Evolutionary conservation across 2,329 filamentous ascomycete genomes (phyloP), one percentile per base, ranked within the genome.

Genomic region (Xylaria sp.): DNA sequence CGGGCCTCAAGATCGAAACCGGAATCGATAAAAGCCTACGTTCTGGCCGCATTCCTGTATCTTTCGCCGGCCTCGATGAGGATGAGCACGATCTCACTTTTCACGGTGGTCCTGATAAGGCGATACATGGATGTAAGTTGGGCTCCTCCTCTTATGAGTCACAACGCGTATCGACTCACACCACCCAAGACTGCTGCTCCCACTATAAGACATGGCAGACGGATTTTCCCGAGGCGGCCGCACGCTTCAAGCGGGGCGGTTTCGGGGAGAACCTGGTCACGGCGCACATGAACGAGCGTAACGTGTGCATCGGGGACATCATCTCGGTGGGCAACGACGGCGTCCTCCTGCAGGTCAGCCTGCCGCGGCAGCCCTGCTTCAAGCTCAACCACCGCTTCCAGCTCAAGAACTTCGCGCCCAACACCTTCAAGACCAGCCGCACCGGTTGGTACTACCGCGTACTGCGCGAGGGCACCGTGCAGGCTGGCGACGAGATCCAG

Each of bases 391-490:
- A 88, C 62, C 82, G 85, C 1, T 89, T 89, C 67, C 76, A 80
- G 29, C 71, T 86, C 8, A 83, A 82, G 62, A 80, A 85, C 56
- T 87, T 88, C 68, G 82, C 85, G 3, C 79, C 79, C 0, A 73
- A 76, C 18, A 81, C 83, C 0, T 85, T 82, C 69, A 75, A 78
- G 56, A 73, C 73, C 1, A 81, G 81, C 52, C 78, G 85, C 1
- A 87, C 84, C 0, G 86, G 86, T 0, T 89, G 85, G 85, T 82
- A 87, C 65, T 88, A 87, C 60, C 79, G 85, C 2, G 80, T 89
- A 1, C 64, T 88, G 16, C 71, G 73, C 2, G 76, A 80, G 26
- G 86, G 86, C 0, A 71, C 65, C 0, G 77, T 89, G 39, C 68
- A 74, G 17, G 76, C 76, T 0, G 85, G 85, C 7, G 84, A 88